A percentile compares a stretch with the other conserved stretches of the same genome.
Evolutionary conservation across 2,329 filamentous ascomycete species (phyloP).

Genomic region (Exophiala aquamarina): DNA sequence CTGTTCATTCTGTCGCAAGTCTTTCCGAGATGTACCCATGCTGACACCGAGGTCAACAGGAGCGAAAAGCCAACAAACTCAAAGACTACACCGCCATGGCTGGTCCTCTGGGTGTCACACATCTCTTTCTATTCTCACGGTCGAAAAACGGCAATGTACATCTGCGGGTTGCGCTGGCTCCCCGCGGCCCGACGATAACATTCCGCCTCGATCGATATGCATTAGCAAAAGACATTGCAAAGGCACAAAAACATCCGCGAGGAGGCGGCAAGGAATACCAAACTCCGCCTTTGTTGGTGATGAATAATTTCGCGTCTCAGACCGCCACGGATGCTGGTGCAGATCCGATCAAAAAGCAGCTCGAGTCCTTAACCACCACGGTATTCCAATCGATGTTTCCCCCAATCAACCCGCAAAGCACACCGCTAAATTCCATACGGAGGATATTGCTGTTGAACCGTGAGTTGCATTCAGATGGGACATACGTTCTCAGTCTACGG

Average conservation of each 20-base stretch:
- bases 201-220: slow-evolving; percentile 96
- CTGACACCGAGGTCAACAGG: slow-evolving; percentile 40
- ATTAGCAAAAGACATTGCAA: slow-evolving; percentile 84
- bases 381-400: slow-evolving; percentile 97
- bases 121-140: slow-evolving; percentile 89
- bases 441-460: slow-evolving; percentile 88
- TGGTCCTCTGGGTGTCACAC: slow-evolving; percentile 87
- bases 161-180: slow-evolving; percentile 80
- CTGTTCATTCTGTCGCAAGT: background rate
- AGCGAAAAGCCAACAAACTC: slow-evolving; percentile 82
- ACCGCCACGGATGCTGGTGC: slow-evolving; percentile 56
- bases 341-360: slow-evolving; percentile 81
- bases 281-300: slow-evolving; percentile 85
- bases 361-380: slow-evolving; percentile 88
- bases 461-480: slow-evolving; percentile 62
- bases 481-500: slow-evolving; percentile 81
- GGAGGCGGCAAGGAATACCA: slow-evolving; percentile 82
- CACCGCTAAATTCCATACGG: slow-evolving; percentile 87
- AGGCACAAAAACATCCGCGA: slow-evolving; percentile 77
- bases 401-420: slow-evolving; percentile 87
- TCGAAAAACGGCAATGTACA: slow-evolving; percentile 91
- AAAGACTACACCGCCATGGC: slow-evolving; percentile 95
- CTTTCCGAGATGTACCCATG: no score
- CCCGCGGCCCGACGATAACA: slow-evolving; percentile 86
- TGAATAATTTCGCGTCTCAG: slow-evolving; percentile 91